phyloP scores from a whole-genome alignment of 1,284 basidiomycete genomes.

The Boletellus sp. region DNA sequence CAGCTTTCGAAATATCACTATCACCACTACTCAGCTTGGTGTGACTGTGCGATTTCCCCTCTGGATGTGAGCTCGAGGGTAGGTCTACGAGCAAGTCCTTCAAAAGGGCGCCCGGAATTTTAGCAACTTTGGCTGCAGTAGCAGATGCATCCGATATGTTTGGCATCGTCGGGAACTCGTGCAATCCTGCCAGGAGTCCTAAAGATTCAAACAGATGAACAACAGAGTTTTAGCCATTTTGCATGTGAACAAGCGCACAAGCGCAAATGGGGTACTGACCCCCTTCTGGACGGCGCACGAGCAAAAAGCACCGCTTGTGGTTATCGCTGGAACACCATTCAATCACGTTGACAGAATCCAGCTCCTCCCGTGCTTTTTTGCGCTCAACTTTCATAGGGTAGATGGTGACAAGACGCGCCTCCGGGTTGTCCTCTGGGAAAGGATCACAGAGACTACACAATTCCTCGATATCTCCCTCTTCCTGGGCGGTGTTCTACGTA shows the following conservation, averaged over 20 bases:
- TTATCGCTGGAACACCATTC: constrained; percentile 59
- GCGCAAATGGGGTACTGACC: constrained; percentile 46
- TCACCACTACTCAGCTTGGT: background rate
- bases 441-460: constrained; percentile 72
- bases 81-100: constrained; percentile 38
- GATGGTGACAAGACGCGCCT: constrained; percentile 48
- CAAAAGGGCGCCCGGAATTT: constrained; percentile 42
- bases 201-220: background rate
- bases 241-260: background rate
- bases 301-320: constrained; percentile 59
- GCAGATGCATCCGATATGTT: constrained; percentile 42
- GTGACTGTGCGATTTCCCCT: constrained; percentile 4
- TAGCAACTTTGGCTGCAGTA: constrained; percentile 33
- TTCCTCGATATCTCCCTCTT: constrained; percentile 66
- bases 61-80: constrained; percentile 7
- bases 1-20: constrained; percentile 1
- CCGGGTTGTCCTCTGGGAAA: constrained; percentile 37
- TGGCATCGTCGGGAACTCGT: constrained; percentile 72
- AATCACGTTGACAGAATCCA: constrained; percentile 81
- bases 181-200: constrained; percentile 88
- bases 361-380: constrained; percentile 82
- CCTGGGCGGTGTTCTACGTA: constrained; percentile 7
- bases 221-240: no score
- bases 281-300: constrained; percentile 78
- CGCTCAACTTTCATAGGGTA: constrained; percentile 88